Evolutionary conservation across 225 moss, liverwort and hornwort genomes (phyloP).

Genomic region (Anthoceros angustus): DNA sequence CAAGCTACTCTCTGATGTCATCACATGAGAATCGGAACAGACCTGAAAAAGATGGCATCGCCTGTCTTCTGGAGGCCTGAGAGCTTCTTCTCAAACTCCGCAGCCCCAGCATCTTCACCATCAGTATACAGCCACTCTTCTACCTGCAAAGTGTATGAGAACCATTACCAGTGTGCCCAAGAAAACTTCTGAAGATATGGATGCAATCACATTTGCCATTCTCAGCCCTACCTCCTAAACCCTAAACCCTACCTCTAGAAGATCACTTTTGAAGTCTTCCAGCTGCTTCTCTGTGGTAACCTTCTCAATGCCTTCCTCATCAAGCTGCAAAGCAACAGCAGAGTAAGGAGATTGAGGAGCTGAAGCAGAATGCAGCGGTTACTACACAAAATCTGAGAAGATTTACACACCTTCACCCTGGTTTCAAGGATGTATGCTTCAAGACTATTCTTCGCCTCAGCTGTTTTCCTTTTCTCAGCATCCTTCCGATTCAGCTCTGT

Average conservation of each 20-base stretch:
- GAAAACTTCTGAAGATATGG: neutral
- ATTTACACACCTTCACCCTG: slow-evolving; percentile 53
- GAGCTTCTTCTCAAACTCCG: slow-evolving; percentile 57
- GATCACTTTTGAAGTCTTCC: slow-evolving; percentile 55
- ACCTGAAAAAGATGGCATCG: slow-evolving; percentile 67
- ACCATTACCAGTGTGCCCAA: neutral
- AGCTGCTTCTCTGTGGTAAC: slow-evolving; percentile 66
- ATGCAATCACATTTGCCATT: neutral
- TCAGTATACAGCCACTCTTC: slow-evolving; percentile 99
- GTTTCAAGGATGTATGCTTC: slow-evolving; percentile 90
- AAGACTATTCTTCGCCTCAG: slow-evolving; percentile 85
- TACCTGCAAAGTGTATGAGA: slow-evolving; percentile 24
- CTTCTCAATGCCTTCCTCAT: slow-evolving; percentile 37
- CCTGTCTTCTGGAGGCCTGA: slow-evolving; percentile 42
- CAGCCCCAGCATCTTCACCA: slow-evolving; percentile 59
- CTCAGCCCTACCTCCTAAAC: too few species aligned
- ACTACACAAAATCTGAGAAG: neutral
- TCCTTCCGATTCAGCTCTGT: slow-evolving; percentile 56
- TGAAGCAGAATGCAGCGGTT: neutral
- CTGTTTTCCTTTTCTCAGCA: slow-evolving; percentile 75
- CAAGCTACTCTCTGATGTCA: neutral
- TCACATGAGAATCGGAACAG: neutral
- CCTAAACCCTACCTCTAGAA: slow-evolving; percentile 60
- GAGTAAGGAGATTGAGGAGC: neutral
- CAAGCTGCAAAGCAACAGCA: slow-evolving; percentile 40